Percentiles rank a stretch among this genome's conserved stretches.
phyloP scores from a whole-genome alignment of 495 filamentous ascomycete genomes.

The Massariosphaeria phaeospora region DNA sequence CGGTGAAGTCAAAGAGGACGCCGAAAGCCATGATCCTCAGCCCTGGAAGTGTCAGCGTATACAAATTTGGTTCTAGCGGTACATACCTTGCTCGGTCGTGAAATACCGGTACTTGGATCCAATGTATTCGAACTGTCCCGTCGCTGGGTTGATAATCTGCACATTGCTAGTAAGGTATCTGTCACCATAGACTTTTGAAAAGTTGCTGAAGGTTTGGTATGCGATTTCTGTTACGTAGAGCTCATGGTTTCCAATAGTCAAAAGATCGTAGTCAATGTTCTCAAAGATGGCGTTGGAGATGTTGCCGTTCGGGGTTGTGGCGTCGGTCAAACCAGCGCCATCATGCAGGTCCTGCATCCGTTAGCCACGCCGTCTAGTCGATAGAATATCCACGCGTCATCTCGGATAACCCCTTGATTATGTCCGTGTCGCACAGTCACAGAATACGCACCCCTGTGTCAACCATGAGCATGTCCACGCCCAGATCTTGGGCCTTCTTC shows the following conservation, averaged over 20 bases:
- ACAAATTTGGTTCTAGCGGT: conserved; percentile 3
- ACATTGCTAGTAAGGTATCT: conserved; percentile 59
- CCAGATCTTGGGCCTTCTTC: conserved; percentile 67
- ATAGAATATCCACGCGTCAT: too few species aligned
- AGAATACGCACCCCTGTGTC: conserved; percentile 65
- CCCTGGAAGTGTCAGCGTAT: conserved; percentile 46
- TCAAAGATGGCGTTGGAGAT: conserved; percentile 84
- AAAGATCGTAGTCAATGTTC: conserved; percentile 73
- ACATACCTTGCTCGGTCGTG: conserved; percentile 65
- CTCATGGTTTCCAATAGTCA: conserved; percentile 93
- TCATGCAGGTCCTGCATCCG: conserved; percentile 63
- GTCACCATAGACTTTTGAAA: conserved; percentile 71
- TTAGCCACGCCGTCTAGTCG: too few species aligned
- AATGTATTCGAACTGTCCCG: conserved; percentile 65
- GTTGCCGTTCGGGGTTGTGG: conserved; percentile 76
- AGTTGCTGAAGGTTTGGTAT: conserved; percentile 62
- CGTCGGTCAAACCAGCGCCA: conserved; percentile 92
- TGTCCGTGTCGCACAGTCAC: too few species aligned
- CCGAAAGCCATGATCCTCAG: conserved; percentile 83
- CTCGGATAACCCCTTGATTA: too few species aligned
- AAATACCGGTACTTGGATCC: conserved; percentile 81
- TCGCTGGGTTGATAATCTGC: conserved; percentile 71
- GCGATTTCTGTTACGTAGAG: conserved; percentile 77
- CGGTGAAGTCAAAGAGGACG: conserved; percentile 88
- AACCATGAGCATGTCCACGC: conserved; percentile 77